Evolutionary conservation across 208 protist genomes (phyloP).

Genomic region (Acanthamoeba lenticulata): DNA sequence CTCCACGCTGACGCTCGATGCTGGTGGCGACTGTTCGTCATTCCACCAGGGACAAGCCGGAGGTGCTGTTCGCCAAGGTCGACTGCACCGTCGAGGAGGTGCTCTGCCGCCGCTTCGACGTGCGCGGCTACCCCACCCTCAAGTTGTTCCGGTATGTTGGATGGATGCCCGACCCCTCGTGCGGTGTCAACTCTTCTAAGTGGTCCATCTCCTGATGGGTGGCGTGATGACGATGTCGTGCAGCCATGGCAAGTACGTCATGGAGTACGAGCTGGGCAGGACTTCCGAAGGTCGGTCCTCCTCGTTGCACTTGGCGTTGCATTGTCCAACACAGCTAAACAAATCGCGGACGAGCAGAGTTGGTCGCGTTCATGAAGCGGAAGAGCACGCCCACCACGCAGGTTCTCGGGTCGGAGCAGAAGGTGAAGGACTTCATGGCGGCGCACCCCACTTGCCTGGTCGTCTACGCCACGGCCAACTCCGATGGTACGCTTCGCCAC

Average conservation of each 20-base stretch:
- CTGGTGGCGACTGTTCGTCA: not conserved
- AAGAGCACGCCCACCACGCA: not conserved
- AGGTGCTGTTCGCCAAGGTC: conserved; percentile 20
- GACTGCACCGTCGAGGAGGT: conserved; percentile 49
- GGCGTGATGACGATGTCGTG: not conserved
- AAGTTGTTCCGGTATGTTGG: not conserved
- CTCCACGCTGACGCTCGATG: not conserved
- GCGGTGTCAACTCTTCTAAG: not conserved
- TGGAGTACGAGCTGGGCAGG: not conserved
- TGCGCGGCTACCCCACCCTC: conserved; percentile 56
- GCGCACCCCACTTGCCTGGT: not conserved
- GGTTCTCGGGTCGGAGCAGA: not conserved
- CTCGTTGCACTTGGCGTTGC: not conserved
- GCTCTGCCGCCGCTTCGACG: not conserved
- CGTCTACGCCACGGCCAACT: conserved; percentile 5
- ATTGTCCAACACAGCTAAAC: not conserved
- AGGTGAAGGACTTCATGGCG: not conserved
- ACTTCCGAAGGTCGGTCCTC: not conserved
- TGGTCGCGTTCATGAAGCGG: conserved; percentile 33
- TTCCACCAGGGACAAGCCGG: not conserved
- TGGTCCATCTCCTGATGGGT: not conserved
- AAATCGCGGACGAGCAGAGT: not conserved
- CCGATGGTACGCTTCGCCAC: not conserved
- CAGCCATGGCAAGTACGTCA: not conserved
- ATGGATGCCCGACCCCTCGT: not conserved